Conservation (phyloP, 305 asterid species). For the Fraxinus ornus region DNA sequence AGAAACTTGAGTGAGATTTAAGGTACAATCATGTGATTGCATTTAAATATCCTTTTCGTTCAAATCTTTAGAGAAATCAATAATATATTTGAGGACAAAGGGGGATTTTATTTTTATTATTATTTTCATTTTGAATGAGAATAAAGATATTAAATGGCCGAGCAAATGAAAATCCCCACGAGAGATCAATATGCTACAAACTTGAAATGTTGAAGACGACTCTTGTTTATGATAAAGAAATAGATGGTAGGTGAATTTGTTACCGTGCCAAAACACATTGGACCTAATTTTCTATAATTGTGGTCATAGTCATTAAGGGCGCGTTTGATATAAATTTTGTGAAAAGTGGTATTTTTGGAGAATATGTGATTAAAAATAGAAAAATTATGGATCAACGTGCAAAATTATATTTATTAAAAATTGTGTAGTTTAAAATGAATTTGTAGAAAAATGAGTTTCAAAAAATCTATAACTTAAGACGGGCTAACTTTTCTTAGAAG, state of each 20-base stretch:
- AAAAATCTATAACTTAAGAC: background rate
- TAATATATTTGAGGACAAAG: background rate
- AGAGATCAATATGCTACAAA: background rate
- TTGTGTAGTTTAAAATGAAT: background rate
- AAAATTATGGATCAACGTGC: no score
- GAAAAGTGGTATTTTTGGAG: background rate
- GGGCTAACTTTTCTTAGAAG: background rate
- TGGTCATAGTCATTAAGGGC: background rate
- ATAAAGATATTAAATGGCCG: background rate
- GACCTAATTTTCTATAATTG: background rate
- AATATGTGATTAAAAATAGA: background rate
- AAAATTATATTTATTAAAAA: no score
- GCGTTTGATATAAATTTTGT: background rate
- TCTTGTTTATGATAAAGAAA: background rate
- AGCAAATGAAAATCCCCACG: background rate
- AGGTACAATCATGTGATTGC: constrained; percentile 19
- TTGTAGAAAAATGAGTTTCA: no score
- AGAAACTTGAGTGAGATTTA: constrained; percentile 24
- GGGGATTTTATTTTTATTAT: background rate
- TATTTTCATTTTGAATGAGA: background rate
- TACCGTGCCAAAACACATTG: background rate
- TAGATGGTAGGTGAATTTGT: background rate
- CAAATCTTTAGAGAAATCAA: background rate
- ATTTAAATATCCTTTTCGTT: background rate
- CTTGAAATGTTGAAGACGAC: background rate